Base-by-base conservation (phyloP, 441 rosid genomes). In the Croton laevigatus region DNA sequence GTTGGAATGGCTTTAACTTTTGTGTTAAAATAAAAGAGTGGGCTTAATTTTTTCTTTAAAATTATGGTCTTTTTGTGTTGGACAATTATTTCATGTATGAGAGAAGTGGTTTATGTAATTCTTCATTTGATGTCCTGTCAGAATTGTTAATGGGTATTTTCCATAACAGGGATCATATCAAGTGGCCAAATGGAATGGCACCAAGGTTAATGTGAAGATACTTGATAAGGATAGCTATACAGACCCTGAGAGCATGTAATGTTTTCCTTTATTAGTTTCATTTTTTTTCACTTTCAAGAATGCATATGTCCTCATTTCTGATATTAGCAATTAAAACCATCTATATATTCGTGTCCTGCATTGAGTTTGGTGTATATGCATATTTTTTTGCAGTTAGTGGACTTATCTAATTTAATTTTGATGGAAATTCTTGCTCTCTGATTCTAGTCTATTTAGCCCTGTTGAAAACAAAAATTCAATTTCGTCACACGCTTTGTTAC, bases 121-220 rank as follows among this genome's bases (percentile, higher is more conserved):
- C 10, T 22, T 23, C 36, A 4, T 36, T n/a, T 58, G 60, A 36
- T 37, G 51, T 44, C 22, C 46, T n/a, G 27, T 22, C 51, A 20
- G 65, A 49, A 59, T 65, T 59, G 69, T n/a, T 76, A 51, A 16
- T 66, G 22, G n/a, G 54, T 72, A 66, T 57, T 54, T 80, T 45
- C 27, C 62, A 60, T 69, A 10, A n/a, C 90, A 94, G 97, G 98
- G 98, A 66, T 77, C 87, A 52, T 94, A 90, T 87, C 98, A 91
- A 88, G 88, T 89, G 74, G 98, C 98, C 74, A 94, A 90, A 79
- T 94, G 99, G 99, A 94, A 94, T 71, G 99, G 99, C 71, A 91
- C 99, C 61, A 94, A 90, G 81, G 97, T 94, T 53, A 76, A 88
- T 49, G 99, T 89, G 11, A 94, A 94, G 96, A 94, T 94, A 80